A percentile compares a stretch with the other conserved stretches of the same genome.
phyloP scores from a whole-genome alignment of 768 basidiomycete genomes.

The Russula sp. region DNA sequence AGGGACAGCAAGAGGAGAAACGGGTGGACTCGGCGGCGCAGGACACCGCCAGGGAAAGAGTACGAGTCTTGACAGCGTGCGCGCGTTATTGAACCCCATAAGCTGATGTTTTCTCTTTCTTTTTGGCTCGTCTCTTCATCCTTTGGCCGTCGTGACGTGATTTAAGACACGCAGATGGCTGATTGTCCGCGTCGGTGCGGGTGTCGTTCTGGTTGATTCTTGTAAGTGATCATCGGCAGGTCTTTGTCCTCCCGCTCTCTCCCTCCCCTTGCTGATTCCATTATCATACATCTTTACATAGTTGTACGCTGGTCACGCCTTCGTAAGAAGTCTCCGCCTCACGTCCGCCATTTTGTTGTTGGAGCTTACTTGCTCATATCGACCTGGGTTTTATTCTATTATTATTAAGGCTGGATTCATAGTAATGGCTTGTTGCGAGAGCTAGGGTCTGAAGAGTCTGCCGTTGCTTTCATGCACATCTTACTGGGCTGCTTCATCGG shows the following conservation, averaged over 20 bases:
- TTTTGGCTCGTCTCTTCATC: slow-evolving; percentile 2
- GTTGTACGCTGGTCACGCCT: slow-evolving; percentile 80
- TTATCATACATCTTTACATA: slow-evolving; percentile 33
- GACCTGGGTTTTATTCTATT: slow-evolving; percentile 10
- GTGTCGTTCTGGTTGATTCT: slow-evolving; percentile 63
- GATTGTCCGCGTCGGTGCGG: slow-evolving; percentile 56
- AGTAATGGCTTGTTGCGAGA: neutral
- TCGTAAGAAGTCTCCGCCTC: slow-evolving; percentile 40
- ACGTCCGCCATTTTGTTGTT: neutral
- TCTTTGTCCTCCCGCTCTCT: too few species aligned
- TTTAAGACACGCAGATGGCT: slow-evolving; percentile 56
- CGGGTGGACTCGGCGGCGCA: slow-evolving; percentile 30
- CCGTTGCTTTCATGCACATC: slow-evolving; percentile 54
- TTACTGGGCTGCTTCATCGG: slow-evolving; percentile 65
- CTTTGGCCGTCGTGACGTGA: neutral
- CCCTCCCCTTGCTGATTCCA: neutral
- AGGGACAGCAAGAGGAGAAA: slow-evolving; percentile 31
- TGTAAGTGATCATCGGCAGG: slow-evolving; percentile 46
- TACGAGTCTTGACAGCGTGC: neutral
- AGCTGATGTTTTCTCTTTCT: neutral
- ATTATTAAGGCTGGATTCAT: neutral
- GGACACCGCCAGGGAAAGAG: slow-evolving; percentile 18
- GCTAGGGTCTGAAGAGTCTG: slow-evolving; percentile 41
- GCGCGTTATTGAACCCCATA: neutral
- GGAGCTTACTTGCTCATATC: neutral